A percentile compares a stretch with the other conserved stretches of the same genome.
phyloP scores from a whole-genome alignment of 129 eudicot species.

The Lactuca sativa region DNA sequence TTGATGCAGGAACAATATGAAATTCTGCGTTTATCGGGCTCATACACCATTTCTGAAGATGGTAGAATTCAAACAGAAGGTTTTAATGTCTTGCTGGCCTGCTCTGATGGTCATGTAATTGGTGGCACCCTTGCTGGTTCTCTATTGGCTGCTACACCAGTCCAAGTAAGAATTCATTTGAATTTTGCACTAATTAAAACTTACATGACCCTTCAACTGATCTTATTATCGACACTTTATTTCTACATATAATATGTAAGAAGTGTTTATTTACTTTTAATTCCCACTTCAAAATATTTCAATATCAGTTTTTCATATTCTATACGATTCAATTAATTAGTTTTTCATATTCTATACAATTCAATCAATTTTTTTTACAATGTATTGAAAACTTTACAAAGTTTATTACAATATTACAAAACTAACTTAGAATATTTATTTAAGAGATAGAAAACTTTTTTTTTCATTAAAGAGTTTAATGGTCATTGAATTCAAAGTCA shows the following conservation, averaged over 20 bases:
- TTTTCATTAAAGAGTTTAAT: too few species aligned
- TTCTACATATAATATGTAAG: not conserved
- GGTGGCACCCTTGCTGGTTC: slow-evolving; percentile 8
- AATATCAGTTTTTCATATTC: not conserved
- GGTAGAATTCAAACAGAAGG: not conserved
- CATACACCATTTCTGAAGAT: slow-evolving; percentile 6
- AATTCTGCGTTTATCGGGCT: slow-evolving; percentile 7
- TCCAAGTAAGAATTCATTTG: not conserved
- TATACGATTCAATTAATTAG: too few species aligned
- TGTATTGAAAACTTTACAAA: too few species aligned
- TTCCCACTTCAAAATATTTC: too few species aligned
- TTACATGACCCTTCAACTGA: too few species aligned
- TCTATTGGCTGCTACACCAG: not conserved
- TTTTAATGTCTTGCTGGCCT: not conserved
- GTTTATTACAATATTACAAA: too few species aligned
- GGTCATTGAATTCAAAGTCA: too few species aligned
- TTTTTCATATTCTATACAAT: not conserved
- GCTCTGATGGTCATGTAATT: not conserved
- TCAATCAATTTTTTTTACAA: too few species aligned
- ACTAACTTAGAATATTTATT: too few species aligned
- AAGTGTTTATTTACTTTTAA: not conserved
- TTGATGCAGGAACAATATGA: not conserved
- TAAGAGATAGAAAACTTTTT: too few species aligned
- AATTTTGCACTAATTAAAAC: not conserved
- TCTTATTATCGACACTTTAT: too few species aligned